Evolutionary conservation across 2,329 filamentous ascomycete genomes (phyloP).

Genomic region (Aspergillus uvarum): DNA sequence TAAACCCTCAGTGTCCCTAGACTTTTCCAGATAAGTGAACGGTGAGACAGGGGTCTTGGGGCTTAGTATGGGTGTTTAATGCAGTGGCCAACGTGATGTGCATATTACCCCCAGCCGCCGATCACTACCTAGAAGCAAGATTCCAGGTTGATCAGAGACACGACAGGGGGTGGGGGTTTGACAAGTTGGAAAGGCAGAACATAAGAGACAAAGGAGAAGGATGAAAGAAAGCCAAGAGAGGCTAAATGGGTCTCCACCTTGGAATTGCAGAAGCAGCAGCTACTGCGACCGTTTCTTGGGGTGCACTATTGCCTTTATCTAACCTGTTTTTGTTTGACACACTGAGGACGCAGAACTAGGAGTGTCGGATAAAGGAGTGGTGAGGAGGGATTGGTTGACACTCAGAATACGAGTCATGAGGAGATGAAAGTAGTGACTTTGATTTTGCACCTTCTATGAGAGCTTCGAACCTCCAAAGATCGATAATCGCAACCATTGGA

Average conservation of each 20-base stretch:
- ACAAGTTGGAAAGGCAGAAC: not conserved
- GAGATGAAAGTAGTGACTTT: not conserved
- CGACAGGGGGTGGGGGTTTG: not conserved
- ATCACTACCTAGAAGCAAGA: slow-evolving; percentile 22
- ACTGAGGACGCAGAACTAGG: too few relatives aligned
- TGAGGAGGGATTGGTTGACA: too few relatives aligned
- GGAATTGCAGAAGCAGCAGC: not conserved
- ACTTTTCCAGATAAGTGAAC: not conserved
- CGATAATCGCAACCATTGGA: not conserved
- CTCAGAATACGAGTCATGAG: not conserved
- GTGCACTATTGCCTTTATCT: not conserved
- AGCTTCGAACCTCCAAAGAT: not conserved
- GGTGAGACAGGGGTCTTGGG: slow-evolving; percentile 7
- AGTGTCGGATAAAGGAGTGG: too few relatives aligned
- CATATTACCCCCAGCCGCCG: slow-evolving; percentile 19
- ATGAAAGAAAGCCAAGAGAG: not conserved
- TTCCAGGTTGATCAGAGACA: slow-evolving; percentile 5
- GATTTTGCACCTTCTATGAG: not conserved
- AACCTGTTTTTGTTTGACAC: not conserved
- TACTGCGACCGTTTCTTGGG: not conserved
- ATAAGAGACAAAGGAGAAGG: slow-evolving; percentile 6
- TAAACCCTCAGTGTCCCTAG: not conserved
- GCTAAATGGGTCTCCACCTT: not conserved
- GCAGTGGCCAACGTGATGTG: slow-evolving; percentile 16
- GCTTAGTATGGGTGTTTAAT: slow-evolving; percentile 9